A percentile compares a stretch with the other conserved stretches of the same genome.
Conservation (phyloP, 140 eudicot species). For the Anethum foeniculum region DNA sequence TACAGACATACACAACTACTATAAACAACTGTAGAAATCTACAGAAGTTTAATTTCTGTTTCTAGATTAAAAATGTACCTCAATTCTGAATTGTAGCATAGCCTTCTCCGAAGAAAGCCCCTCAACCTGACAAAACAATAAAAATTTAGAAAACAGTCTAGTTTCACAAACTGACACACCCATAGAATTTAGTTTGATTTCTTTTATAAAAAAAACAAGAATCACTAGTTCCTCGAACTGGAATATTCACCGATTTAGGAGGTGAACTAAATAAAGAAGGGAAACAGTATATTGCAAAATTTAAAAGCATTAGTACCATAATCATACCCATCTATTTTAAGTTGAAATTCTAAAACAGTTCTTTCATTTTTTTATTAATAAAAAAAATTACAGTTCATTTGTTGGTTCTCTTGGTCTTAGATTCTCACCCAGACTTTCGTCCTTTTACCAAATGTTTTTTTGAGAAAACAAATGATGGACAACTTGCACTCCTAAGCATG, state of each 20-base stretch:
- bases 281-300: background rate
- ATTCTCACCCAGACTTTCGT: background rate
- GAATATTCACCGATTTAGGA: too few species aligned
- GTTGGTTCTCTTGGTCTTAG: background rate
- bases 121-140: slow-evolving; percentile 51
- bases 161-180: background rate
- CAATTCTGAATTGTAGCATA: slow-evolving; percentile 60
- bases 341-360: background rate
- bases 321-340: background rate
- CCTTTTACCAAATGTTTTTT: background rate
- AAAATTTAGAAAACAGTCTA: background rate
- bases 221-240: background rate
- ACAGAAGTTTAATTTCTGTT: background rate
- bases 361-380: background rate
- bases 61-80: slow-evolving; percentile 41
- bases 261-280: background rate
- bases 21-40: background rate
- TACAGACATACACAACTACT: background rate
- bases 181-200: background rate
- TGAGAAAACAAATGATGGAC: too few species aligned
- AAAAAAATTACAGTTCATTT: background rate
- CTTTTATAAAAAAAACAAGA: background rate
- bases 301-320: background rate
- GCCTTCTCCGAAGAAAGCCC: slow-evolving; percentile 87
- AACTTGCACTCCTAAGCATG: background rate